Conservation (phyloP, 768 basidiomycete genomes). For the Lactarius quietus region DNA sequence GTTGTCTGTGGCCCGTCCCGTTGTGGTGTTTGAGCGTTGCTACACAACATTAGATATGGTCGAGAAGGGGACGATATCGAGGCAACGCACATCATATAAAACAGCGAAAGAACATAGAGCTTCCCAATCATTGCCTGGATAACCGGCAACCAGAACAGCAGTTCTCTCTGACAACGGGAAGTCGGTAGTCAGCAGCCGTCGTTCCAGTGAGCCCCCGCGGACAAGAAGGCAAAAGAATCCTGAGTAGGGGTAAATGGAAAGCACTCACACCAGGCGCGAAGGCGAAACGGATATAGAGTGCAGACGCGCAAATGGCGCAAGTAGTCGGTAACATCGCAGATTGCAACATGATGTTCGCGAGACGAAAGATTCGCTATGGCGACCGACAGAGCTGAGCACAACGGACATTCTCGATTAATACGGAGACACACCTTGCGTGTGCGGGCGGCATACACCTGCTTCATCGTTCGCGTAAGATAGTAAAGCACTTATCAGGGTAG, state of each 20-base stretch:
- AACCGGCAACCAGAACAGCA: background rate
- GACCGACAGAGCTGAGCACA: background rate
- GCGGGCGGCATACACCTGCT: background rate
- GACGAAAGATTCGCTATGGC: constrained; percentile 2
- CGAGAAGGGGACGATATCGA: background rate
- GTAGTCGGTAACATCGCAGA: constrained; percentile 14
- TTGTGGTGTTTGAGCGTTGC: background rate
- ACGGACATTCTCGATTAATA: background rate
- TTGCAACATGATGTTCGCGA: constrained; percentile 11
- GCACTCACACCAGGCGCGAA: background rate
- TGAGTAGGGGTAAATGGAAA: background rate
- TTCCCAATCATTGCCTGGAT: constrained; percentile 9
- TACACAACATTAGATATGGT: too few species aligned
- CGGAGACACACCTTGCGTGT: constrained; percentile 12
- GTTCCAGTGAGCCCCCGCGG: background rate
- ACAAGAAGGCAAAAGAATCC: too few species aligned
- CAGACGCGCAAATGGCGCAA: background rate
- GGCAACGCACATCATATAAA: constrained; percentile 12
- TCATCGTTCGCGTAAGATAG: background rate
- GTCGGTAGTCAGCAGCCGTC: background rate
- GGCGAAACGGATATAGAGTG: background rate
- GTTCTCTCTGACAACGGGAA: background rate
- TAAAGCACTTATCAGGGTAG: background rate
- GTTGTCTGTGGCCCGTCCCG: background rate
- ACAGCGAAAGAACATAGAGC: constrained; percentile 20